Evolutionary conservation across 1,284 basidiomycete genomes (phyloP).

Genomic region (Cryptococcus hybrid): DNA sequence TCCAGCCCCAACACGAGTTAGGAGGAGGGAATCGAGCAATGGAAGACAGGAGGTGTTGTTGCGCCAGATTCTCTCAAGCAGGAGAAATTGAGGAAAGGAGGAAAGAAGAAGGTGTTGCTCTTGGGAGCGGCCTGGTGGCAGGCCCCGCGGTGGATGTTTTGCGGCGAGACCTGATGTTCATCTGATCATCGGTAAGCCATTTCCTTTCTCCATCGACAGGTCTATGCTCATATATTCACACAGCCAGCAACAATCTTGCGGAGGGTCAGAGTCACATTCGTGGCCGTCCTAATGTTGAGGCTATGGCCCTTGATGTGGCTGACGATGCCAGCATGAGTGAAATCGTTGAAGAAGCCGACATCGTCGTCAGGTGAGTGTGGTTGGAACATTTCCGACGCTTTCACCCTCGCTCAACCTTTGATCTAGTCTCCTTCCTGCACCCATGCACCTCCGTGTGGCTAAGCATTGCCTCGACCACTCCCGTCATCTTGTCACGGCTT

Average conservation of each 20-base stretch:
- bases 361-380: slow-evolving; percentile 63
- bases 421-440: slow-evolving; percentile 70
- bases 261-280: slow-evolving; percentile 62
- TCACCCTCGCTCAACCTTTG: neutral
- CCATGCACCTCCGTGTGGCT: slow-evolving; percentile 74
- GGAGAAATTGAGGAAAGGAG: neutral
- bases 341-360: slow-evolving; percentile 61
- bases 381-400: neutral
- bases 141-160: slow-evolving; percentile 76
- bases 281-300: slow-evolving; percentile 60
- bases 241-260: slow-evolving; percentile 68
- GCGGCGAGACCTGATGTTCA: slow-evolving; percentile 60
- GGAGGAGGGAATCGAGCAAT: slow-evolving; percentile 55
- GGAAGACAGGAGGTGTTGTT: neutral
- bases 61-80: neutral
- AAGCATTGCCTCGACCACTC: slow-evolving; percentile 69
- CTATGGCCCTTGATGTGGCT: slow-evolving; percentile 63
- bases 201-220: too few relatives aligned
- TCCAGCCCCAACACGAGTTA: slow-evolving; percentile 59
- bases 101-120: slow-evolving; percentile 73
- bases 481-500: slow-evolving; percentile 87
- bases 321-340: slow-evolving; percentile 56
- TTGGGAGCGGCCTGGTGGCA: slow-evolving; percentile 91
- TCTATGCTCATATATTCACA: neutral
- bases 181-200: slow-evolving; percentile 66